Base-by-base conservation (phyloP, 768 basidiomycete genomes). In the Calocybe cyanea region DNA sequence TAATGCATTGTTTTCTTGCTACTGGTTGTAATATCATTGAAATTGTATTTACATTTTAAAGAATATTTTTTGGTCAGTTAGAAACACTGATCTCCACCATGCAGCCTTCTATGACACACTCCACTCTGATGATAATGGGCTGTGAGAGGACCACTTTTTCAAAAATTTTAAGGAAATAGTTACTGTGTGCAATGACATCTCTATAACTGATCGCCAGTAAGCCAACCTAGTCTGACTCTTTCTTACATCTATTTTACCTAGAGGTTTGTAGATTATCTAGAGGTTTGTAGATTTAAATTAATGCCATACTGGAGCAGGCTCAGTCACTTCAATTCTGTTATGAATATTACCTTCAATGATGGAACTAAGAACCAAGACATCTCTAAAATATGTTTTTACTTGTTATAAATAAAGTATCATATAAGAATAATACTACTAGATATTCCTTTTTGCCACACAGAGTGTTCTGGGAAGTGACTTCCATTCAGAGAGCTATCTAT, bases 51-150 rank as follows among this genome's bases (percentile, higher is more conserved):
- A 35, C 28, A 19, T 11, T 8, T 38, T n/a, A 19, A 40, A 72
- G 71, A 75, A 72, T 59, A 60, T 64, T 4, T 75, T 76, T 48
- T 74, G 71, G 69, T 34, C 25, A 1, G 31, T 75, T 14, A 33
- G 14, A 18, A 30, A 58, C 40, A 68, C 65, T 7, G 67, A 72
- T 46, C 63, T 65, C 8, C 51, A 69, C 41, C 21, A 31, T 8
- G 62, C 67, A 19, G 23, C 66, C 2, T 69, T 66, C 4, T 73
- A 63, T 43, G 72, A 77, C 50, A 56, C 51, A 1, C 57, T 75
- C 11, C 73, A 76, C 50, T 55, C 50, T 13, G 55, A 68, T 45
- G 47, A 64, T 37, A 38, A 41, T 24, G 74, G 73, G 3, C 24
- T 71, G 1, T 62, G 55, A 48, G 62, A 60, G 0, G 57, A 65